These are phyloP conservation scores for Glarea lozoyensis DNA, from an alignment of 495 filamentous ascomycete species.

Conservation along the genomic window DNA sequence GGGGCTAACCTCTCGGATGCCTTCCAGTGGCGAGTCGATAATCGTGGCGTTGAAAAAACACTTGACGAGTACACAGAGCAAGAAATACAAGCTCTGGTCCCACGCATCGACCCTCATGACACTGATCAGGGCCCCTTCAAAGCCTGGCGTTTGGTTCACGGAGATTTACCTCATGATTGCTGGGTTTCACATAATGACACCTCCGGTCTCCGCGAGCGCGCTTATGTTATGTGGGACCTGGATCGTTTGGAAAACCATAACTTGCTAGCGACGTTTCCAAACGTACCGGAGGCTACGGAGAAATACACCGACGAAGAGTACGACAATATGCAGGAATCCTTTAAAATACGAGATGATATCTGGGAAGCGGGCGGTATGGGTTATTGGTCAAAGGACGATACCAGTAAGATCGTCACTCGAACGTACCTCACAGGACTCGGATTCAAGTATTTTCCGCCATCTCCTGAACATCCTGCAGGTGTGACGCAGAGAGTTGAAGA, in stretches of 20 bases:
- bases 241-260: constrained; percentile 24
- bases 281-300: constrained; percentile 44
- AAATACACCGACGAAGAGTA: constrained; percentile 50
- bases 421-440: constrained; percentile 55
- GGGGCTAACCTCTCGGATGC: not conserved
- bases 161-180: not conserved
- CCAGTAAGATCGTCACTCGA: constrained; percentile 44
- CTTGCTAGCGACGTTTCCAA: constrained; percentile 40
- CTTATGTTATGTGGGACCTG: constrained; percentile 19
- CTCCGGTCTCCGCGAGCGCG: constrained; percentile 12
- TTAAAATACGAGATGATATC: constrained; percentile 40
- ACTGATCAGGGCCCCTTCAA: not conserved
- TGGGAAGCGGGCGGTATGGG: constrained; percentile 31
- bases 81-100: too few relatives aligned
- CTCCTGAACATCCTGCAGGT: constrained; percentile 49
- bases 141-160: not conserved
- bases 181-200: not conserved
- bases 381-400: constrained; percentile 35
- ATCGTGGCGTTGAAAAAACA: not conserved
- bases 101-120: too few relatives aligned
- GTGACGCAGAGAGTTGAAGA: constrained; percentile 40
- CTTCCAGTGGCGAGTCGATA: not conserved
- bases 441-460: constrained; percentile 29
- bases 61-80: too few relatives aligned
- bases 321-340: constrained; percentile 51